Base-by-base conservation (phyloP, 1,284 basidiomycete species). In the Cutaneotrichosporon cavernicola region DNA sequence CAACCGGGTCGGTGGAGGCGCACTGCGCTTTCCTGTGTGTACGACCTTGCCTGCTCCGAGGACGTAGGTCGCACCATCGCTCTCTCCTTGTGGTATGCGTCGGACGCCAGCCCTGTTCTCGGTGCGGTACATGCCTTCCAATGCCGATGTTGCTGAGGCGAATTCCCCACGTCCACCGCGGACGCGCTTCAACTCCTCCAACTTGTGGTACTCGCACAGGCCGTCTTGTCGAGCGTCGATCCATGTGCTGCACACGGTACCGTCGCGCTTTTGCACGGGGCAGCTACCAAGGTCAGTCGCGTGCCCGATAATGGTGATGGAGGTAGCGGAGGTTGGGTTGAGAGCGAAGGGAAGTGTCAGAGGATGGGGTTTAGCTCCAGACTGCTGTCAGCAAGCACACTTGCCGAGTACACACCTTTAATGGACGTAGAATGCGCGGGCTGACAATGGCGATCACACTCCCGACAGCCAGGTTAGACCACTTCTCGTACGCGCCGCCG, bases 401-500 rank as follows among this genome's bases (percentile, higher is more conserved):
- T 26, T 22, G 32, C 22, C n/a, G 18, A 40, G 14, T 9, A 57
- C 84, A 58, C 64, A 92, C 92, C 79, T 90, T 87, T 67, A 89
- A 88, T 14, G 92, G 92, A 72, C 90, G 91, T 61, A 96, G 82
- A 46, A 98, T 86, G 64, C 86, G 86, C 0, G 96, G 94, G 74
- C 96, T 97, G 31, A 98, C 81, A 40, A 99, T 84, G 0, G 92
- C 91, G 31, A 99, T 83, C 3, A 98, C 90, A 55, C 91, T 89
- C 1, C 96, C 96, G 67, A 93, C 90, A 56, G 86, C 87, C 66
- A 96, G 81, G 75, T 91, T 91, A 63, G 90, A 88, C 64, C 85
- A 83, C 68, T 82, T 84, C 77, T 98, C 96, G 74, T 92, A 99
- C 0, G 95, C 95, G 7, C 96, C 95, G 2, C 87, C 86, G 68